Evolutionary conservation across 257 asterid genomes (phyloP).

Genomic region (Parsonsia alboflavescens): DNA sequence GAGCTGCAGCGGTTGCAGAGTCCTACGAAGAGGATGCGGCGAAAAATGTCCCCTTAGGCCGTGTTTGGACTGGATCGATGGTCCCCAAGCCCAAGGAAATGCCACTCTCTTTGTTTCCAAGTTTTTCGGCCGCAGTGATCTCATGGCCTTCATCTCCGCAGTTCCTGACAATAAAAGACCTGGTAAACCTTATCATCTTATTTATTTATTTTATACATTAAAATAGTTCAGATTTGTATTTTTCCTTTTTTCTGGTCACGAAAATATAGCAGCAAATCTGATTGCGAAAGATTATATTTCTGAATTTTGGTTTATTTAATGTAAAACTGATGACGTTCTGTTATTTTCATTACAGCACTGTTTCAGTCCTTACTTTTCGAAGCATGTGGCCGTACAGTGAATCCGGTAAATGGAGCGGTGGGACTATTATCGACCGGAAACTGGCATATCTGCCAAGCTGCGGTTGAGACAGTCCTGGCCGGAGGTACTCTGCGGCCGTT

Average conservation of each 20-base stretch:
- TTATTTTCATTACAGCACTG: slow-evolving; percentile 34
- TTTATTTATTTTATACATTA: background rate
- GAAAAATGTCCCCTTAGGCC: slow-evolving; percentile 61
- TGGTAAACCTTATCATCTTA: slow-evolving; percentile 33
- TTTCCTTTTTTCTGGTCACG: background rate
- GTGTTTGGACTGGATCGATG: slow-evolving; percentile 72
- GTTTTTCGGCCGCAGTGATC: slow-evolving; percentile 88
- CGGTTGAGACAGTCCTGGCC: slow-evolving; percentile 70
- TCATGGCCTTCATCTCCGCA: slow-evolving; percentile 65
- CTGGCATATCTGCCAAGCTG: slow-evolving; percentile 70
- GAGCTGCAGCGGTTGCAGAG: slow-evolving; percentile 98
- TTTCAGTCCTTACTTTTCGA: slow-evolving; percentile 76
- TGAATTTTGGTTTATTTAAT: background rate
- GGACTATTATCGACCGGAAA: slow-evolving; percentile 66
- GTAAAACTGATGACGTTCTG: background rate
- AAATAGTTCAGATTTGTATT: background rate
- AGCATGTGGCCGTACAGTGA: slow-evolving; percentile 86
- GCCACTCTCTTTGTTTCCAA: slow-evolving; percentile 89
- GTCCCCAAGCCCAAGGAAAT: slow-evolving; percentile 63
- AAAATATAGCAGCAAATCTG: background rate
- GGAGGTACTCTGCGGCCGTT: slow-evolving; percentile 45
- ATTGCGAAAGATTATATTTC: background rate
- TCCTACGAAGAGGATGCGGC: slow-evolving; percentile 71
- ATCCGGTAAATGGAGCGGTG: slow-evolving; percentile 87
- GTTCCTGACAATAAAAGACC: slow-evolving; percentile 55